Conservation (phyloP, 1,284 basidiomycete species). For the Laetiporus sulphureus region DNA sequence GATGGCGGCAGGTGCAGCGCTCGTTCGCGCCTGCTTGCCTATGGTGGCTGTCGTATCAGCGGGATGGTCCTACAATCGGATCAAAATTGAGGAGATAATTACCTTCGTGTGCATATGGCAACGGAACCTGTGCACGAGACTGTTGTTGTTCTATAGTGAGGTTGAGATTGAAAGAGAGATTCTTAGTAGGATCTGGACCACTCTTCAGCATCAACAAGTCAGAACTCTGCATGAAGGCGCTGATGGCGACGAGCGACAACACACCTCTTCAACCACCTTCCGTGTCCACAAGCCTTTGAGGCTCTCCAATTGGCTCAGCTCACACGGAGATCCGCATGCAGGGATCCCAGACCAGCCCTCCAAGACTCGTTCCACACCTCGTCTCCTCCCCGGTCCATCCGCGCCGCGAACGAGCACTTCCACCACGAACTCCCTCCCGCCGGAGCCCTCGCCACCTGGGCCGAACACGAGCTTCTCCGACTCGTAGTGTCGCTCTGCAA, state of each 20-base stretch:
- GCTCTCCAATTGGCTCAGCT: slow-evolving; percentile 40
- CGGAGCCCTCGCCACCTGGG: slow-evolving; percentile 42
- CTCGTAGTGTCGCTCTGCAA: slow-evolving; percentile 55
- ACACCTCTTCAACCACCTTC: slow-evolving; percentile 36
- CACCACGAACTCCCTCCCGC: slow-evolving; percentile 46
- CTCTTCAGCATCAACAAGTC: slow-evolving; percentile 21
- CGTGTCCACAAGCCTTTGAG: slow-evolving; percentile 42
- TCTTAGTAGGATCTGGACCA: slow-evolving; percentile 50
- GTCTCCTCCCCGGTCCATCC: slow-evolving; percentile 34
- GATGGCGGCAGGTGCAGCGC: slow-evolving; percentile 32
- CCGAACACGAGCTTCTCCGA: slow-evolving; percentile 58
- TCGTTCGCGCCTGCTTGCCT: not conserved
- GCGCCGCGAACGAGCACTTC: slow-evolving; percentile 51
- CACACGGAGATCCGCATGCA: slow-evolving; percentile 28
- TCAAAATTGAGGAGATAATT: slow-evolving; percentile 11
- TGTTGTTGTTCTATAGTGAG: slow-evolving; percentile 82
- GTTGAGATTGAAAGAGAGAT: slow-evolving; percentile 78
- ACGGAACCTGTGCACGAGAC: slow-evolving; percentile 71
- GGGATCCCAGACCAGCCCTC: slow-evolving; percentile 49
- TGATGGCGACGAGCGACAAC: slow-evolving; percentile 7
- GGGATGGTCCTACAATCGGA: slow-evolving; percentile 18
- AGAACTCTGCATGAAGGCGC: not conserved
- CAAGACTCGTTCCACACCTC: slow-evolving; percentile 51
- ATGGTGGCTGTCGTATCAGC: slow-evolving; percentile 11
- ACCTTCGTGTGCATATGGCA: slow-evolving; percentile 86